A percentile compares a stretch with the other conserved stretches of the same genome.
Conservation (phyloP, 352 stramenopile genomes). For the Phytophthora pluvialis region DNA sequence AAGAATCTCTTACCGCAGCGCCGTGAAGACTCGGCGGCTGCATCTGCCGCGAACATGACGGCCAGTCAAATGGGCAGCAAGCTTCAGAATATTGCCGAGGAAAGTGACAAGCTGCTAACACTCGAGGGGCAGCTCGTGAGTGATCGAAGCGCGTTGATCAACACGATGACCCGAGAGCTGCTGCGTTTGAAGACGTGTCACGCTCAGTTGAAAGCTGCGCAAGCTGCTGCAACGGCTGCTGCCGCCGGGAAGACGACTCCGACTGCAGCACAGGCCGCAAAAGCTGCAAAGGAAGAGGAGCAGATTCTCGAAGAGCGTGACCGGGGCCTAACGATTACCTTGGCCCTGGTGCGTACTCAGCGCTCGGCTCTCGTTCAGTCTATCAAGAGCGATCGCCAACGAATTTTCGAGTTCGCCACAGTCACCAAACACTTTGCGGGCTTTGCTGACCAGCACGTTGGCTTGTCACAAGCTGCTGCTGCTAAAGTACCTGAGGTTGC, state of each 20-base stretch:
- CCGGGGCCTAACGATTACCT: slow-evolving; percentile 77
- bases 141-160: slow-evolving; percentile 70
- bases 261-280: slow-evolving; percentile 21
- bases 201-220: slow-evolving; percentile 44
- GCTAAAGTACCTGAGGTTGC: slow-evolving; percentile 15
- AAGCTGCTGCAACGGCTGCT: slow-evolving; percentile 13
- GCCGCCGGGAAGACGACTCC: slow-evolving; percentile 17
- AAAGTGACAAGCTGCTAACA: slow-evolving; percentile 69
- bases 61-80: slow-evolving; percentile 83
- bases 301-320: slow-evolving; percentile 79
- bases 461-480: slow-evolving; percentile 8
- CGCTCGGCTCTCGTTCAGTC: slow-evolving; percentile 54
- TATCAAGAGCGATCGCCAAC: slow-evolving; percentile 67
- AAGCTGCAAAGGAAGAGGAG: slow-evolving; percentile 57
- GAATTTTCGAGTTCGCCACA: slow-evolving; percentile 67
- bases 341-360: slow-evolving; percentile 70
- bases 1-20: slow-evolving; percentile 34
- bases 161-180: slow-evolving; percentile 71
- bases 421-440: slow-evolving; percentile 58
- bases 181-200: slow-evolving; percentile 63
- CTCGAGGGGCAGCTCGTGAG: slow-evolving; percentile 70
- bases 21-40: slow-evolving; percentile 66
- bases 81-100: slow-evolving; percentile 79
- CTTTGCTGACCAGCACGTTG: slow-evolving; percentile 55
- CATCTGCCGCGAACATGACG: slow-evolving; percentile 76